Evolutionary conservation across 345 rosid species (phyloP).

Genomic region (Gossypium longicalyx): DNA sequence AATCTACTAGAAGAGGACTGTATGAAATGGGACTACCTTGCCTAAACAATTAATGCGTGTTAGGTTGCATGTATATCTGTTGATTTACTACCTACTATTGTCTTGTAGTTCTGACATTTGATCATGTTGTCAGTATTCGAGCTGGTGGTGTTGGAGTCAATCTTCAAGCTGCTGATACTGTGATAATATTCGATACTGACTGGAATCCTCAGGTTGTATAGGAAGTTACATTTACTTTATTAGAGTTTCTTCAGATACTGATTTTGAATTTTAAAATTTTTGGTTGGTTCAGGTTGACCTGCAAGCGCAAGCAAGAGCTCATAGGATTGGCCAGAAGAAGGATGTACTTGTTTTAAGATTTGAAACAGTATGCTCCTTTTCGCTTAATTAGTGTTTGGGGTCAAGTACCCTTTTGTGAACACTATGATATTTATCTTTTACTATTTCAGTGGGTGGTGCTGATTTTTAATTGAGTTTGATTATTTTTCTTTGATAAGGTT

Average conservation of each 20-base stretch:
- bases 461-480: neutral
- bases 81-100: neutral
- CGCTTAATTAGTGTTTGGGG: neutral
- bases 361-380: slow-evolving; percentile 60
- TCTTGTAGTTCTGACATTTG: slow-evolving; percentile 18
- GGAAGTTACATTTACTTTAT: slow-evolving; percentile 16
- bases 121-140: slow-evolving; percentile 57
- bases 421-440: neutral
- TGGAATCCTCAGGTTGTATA: slow-evolving; percentile 89
- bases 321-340: slow-evolving; percentile 94
- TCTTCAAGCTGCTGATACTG: slow-evolving; percentile 97
- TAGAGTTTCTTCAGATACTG: neutral
- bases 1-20: neutral
- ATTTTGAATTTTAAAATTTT: neutral
- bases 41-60: neutral
- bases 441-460: neutral
- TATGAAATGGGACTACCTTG: neutral
- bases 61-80: neutral
- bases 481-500: slow-evolving; percentile 44
- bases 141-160: slow-evolving; percentile 98
- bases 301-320: slow-evolving; percentile 98
- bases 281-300: slow-evolving; percentile 65
- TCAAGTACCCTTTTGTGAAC: neutral
- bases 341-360: slow-evolving; percentile 95
- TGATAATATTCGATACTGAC: slow-evolving; percentile 88